Base-by-base conservation (phyloP, 2,329 filamentous ascomycete genomes). In the Ophiosphaerella narmari region DNA sequence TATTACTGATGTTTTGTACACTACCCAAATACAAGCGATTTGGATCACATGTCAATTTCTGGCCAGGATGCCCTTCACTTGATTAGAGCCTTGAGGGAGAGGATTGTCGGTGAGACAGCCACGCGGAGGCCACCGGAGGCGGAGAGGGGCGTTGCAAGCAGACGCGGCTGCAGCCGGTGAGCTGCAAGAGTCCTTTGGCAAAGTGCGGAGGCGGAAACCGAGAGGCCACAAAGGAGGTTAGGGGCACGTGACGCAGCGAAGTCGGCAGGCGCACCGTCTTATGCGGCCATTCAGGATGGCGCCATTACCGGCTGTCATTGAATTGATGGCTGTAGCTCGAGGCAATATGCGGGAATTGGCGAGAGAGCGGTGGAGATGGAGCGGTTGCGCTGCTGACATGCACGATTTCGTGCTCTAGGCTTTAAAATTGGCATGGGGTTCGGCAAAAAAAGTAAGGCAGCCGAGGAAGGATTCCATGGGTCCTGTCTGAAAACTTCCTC, bases 401-500 rank as follows among this genome's bases (percentile, higher is more conserved):
- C 39, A 45, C 37, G 48, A 55, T 58, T 54, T 56, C 52, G 56
- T 66, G 63, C 59, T 59, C 36, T 45, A 55, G 57, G 58, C 57
- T 61, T 59, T 54, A 54, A 51, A 50, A 49, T 55, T 54, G 62
- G 43, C 54, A 36, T 48, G 51, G 24, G 49, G 36, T 33, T 50
- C 43, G 52, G 49, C 45, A 48, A 60, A 52, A 57, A 57, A 57
- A 49, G 46, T 45, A 41, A 53, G 43, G 43, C 33, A 42, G 54
- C 54, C 48, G 48, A 50, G 47, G 48, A 43, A 37, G 35, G 49
- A 50, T 42, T 38, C 37, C 48, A 34, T 54, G 45, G 50, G 48
- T 31, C 35, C 47, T 29, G 26, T 47, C 55, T 65, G 61, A 67
- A 69, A 66, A 60, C 57, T 64, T 67, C 55, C 55, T 52, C 49